Percentiles rank a stretch among this genome's conserved stretches.
phyloP scores from a whole-genome alignment of 2,329 filamentous ascomycete genomes.

The Myotisia sp. region DNA sequence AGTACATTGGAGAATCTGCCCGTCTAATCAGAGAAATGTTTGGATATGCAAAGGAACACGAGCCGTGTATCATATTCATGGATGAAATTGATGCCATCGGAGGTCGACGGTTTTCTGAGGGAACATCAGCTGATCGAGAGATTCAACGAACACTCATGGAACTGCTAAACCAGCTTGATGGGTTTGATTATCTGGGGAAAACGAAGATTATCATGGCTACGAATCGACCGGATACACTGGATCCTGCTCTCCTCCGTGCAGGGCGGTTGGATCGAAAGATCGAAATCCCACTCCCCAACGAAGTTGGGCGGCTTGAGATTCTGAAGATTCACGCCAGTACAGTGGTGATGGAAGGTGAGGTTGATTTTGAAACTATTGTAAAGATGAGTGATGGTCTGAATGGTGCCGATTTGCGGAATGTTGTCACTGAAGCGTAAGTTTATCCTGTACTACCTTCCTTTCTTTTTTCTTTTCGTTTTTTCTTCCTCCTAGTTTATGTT shows the following conservation, averaged over 20 bases:
- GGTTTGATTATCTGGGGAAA: slow-evolving; percentile 98
- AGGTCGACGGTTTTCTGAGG: slow-evolving; percentile 89
- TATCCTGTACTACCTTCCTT: neutral
- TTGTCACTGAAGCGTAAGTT: slow-evolving; percentile 93
- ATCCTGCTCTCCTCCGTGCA: slow-evolving; percentile 77
- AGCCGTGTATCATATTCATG: slow-evolving; percentile 99
- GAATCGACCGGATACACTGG: slow-evolving; percentile 88
- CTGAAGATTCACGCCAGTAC: slow-evolving; percentile 89
- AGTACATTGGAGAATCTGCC: slow-evolving; percentile 97
- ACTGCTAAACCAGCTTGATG: slow-evolving; percentile 92
- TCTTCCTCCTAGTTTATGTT: slow-evolving; percentile 3
- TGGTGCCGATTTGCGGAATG: slow-evolving; percentile 91
- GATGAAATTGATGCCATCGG: slow-evolving; percentile 99
- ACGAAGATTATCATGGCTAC: slow-evolving; percentile 99
- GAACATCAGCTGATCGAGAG: slow-evolving; percentile 92
- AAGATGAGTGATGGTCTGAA: slow-evolving; percentile 99
- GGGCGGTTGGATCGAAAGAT: slow-evolving; percentile 94
- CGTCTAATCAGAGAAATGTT: slow-evolving; percentile 98
- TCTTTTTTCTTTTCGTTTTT: slow-evolving; percentile 5
- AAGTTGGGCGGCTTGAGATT: slow-evolving; percentile 90
- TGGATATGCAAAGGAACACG: slow-evolving; percentile 97
- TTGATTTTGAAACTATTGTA: slow-evolving; percentile 97
- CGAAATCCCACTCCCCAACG: slow-evolving; percentile 91
- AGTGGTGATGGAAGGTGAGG: slow-evolving; percentile 81
- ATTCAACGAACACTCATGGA: slow-evolving; percentile 99